Evolutionary conservation across 1,139 yeast species (phyloP).

Genomic region (Suhomyces anneliseae): DNA sequence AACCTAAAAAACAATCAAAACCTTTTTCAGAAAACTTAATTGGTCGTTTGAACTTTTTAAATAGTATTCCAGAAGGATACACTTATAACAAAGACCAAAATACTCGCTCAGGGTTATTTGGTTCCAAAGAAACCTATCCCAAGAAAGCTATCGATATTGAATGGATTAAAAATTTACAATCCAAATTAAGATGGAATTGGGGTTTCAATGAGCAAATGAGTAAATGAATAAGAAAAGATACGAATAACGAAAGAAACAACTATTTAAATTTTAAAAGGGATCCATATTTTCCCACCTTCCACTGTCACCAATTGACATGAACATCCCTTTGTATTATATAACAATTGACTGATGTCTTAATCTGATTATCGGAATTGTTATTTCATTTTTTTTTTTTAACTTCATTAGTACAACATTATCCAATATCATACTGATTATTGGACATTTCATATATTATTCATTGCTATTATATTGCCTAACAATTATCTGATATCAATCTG

Average conservation of each 20-base stretch:
- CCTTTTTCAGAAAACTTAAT: slow-evolving; percentile 27
- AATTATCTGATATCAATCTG: too few relatives aligned
- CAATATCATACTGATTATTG: too few relatives aligned
- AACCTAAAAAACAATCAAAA: slow-evolving; percentile 14
- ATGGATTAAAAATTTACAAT: slow-evolving; percentile 31
- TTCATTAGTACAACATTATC: too few relatives aligned
- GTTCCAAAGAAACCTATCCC: slow-evolving; percentile 7
- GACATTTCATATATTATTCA: too few relatives aligned
- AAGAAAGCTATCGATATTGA: slow-evolving; percentile 18
- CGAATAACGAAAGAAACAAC: too few relatives aligned
- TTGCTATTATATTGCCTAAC: too few relatives aligned
- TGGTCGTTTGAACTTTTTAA: slow-evolving; percentile 24
- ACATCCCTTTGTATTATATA: neutral
- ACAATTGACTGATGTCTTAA: neutral
- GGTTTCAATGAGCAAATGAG: slow-evolving; percentile 7
- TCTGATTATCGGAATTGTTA: neutral
- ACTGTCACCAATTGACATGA: too few relatives aligned
- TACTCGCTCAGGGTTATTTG: slow-evolving; percentile 8
- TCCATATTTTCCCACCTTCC: too few relatives aligned
- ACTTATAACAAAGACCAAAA: slow-evolving; percentile 8
- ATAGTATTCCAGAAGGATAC: slow-evolving; percentile 19
- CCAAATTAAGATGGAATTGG: slow-evolving; percentile 37
- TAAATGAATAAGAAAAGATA: too few relatives aligned
- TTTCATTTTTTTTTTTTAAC: too few relatives aligned
- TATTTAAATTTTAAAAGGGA: too few relatives aligned